phyloP scores from a whole-genome alignment of 768 basidiomycete species.

The Suillus weaverae region DNA sequence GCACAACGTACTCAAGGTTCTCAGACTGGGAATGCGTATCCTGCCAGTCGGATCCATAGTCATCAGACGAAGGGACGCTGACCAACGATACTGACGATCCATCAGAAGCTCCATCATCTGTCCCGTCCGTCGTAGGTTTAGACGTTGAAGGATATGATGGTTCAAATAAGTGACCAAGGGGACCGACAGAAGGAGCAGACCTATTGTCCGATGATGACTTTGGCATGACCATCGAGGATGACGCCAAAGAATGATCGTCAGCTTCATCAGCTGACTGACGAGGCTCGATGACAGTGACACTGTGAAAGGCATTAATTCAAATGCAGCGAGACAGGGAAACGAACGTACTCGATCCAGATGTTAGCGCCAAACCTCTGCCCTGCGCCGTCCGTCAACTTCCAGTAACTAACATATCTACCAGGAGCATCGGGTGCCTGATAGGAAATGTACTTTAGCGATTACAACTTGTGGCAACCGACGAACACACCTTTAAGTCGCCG shows the following conservation, averaged over 20 bases:
- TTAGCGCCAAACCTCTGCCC: slow-evolving; percentile 64
- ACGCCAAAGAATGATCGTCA: slow-evolving; percentile 54
- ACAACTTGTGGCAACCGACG: neutral
- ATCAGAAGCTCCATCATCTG: slow-evolving; percentile 35
- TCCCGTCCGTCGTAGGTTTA: slow-evolving; percentile 41
- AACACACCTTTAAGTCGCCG: slow-evolving; percentile 67
- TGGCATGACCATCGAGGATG: slow-evolving; percentile 72
- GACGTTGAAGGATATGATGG: slow-evolving; percentile 19
- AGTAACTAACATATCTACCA: slow-evolving; percentile 76
- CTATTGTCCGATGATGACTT: slow-evolving; percentile 29
- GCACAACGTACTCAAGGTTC: slow-evolving; percentile 63
- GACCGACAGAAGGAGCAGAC: slow-evolving; percentile 14
- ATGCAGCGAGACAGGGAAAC: neutral
- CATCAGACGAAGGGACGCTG: slow-evolving; percentile 57
- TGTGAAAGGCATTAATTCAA: slow-evolving; percentile 26
- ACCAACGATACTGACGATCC: slow-evolving; percentile 57
- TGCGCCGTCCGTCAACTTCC: slow-evolving; percentile 62
- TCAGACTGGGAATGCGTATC: slow-evolving; percentile 49
- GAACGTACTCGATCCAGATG: slow-evolving; percentile 76
- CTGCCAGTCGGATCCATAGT: slow-evolving; percentile 57
- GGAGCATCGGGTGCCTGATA: slow-evolving; percentile 68
- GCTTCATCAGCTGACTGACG: slow-evolving; percentile 34
- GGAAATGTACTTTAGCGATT: neutral
- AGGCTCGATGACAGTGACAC: slow-evolving; percentile 65
- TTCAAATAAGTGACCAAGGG: slow-evolving; percentile 7